Evolutionary conservation across 2,329 filamentous ascomycete species (phyloP), one percentile per base, ranked within the genome.

Genomic region (Calcarisporium arbuscula): DNA sequence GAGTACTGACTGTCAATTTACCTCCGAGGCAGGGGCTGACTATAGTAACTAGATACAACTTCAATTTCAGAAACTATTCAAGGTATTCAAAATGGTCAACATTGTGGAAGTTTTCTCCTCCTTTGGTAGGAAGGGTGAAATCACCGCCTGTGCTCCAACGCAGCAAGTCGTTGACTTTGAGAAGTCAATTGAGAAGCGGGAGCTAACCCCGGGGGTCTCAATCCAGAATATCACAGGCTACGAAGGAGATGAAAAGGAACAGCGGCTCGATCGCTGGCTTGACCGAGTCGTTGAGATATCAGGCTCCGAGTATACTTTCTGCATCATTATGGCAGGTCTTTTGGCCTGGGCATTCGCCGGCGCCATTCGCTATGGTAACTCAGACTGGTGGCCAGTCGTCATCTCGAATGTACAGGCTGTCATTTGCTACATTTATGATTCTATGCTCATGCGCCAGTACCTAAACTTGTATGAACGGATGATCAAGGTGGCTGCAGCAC

Each of bases 361-460:
- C 6, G n/a, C n/a, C n/a, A 43, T 53, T 11, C 34, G 47, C 3
- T 56, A 51, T 23, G 56, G 57, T 2, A 41, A 53, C 6, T 49
- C 48, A 2, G 52, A 58, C 25, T 52, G 50, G 3, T 62, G 58
- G 59, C 52, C 58, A 20, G 58, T 60, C 27, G 41, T 59, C 19
- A 42, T 62, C 15, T 54, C 57, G 19, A 56, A 62, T 30, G 45
- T 51, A 9, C 54, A 52, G 32, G 57, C 58, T 11, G 58, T 62
- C 33, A 49, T 58, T 34, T 52, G 56, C 32, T 61, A 62, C 37
- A 44, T 59, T 25, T 60, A 54, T 8, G 58, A 57, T 18, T 59
- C 56, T 7, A 50, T 63, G 12, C 57, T 62, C 25, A 56, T 62
- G 46, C 51, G 60, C 2, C 58, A 63, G 45, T 58, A 61, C 38